Evolutionary conservation across 2,329 filamentous ascomycete genomes (phyloP), one percentile per base, ranked within the genome.

Genomic region (Coniella vitis): DNA sequence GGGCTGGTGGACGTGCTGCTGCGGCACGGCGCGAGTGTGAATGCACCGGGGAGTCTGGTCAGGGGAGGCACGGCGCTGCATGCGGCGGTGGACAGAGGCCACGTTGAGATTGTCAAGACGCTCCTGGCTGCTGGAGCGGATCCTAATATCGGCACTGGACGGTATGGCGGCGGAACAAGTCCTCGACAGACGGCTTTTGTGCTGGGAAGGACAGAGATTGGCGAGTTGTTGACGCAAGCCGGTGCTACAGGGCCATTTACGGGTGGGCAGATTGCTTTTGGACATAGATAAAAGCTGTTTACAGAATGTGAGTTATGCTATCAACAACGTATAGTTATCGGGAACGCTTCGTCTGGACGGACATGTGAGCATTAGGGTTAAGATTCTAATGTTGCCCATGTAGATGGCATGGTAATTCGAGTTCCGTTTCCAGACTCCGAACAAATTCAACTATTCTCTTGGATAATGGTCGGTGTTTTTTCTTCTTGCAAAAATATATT

Each of bases 1-100:
- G 65, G 66, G 9, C 14, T 60, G 9, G 57, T 59, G 10, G 40
- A 47, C 17, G 7, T 51, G 19, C 48, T 63, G 3, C 52, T 62
- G 8, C 48, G 20, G 1, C 32, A 34, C 2, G 58, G 59, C 3
- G 58, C 59, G 7, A 54, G 60, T 8, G 48, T 60, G 7, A 50
- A 61, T n/a, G 56, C 58, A 0, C 37, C 49, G 4, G 61, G 59
- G 16, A 57, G 57, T 38, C 25, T 37, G 4, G 57, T 48, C 32
- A 45, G 53, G 7, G 59, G 59, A 12, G 54, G 42, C 1, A 51
- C 52, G 7, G 57, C 57, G 1, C 48, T 58, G 7, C 52, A 56
- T 41, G 56, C 55, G 12, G 54, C 55, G 0, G 55, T 53, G 1
- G 47, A 54, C 31, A 42, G 41, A 4, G 54, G 56, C 1, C 51